A percentile compares a stretch with the other conserved stretches of the same genome.
These are phyloP conservation scores for Parathielavia hyrcaniae DNA, from an alignment of 495 filamentous ascomycete species.

Conservation along the genomic window DNA sequence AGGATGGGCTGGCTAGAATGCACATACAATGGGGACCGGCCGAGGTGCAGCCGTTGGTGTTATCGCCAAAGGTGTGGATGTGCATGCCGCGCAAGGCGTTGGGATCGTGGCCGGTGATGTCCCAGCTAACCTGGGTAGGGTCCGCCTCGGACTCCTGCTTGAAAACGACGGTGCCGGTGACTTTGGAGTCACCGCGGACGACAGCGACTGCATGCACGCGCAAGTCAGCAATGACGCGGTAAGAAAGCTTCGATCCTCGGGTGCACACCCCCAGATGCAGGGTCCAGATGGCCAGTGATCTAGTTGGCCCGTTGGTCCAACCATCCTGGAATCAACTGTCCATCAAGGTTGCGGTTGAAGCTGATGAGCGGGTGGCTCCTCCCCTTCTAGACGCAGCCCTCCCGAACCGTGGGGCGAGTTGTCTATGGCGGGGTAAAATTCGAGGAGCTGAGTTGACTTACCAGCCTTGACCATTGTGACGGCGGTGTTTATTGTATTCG, in stretches of 20 bases:
- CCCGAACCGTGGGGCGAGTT: conserved; percentile 14
- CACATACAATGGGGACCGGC: conserved; percentile 90
- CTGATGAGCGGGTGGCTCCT: background rate
- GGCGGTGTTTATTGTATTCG: conserved; percentile 19
- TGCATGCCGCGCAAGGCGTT: conserved; percentile 96
- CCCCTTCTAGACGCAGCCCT: conserved; percentile 13
- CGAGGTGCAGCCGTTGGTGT: conserved; percentile 98
- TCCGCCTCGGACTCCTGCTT: conserved; percentile 76
- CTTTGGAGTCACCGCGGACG: conserved; percentile 91
- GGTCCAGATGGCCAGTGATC: conserved; percentile 9
- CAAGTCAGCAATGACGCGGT: conserved; percentile 28
- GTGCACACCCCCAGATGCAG: conserved; percentile 6
- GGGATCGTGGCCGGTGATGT: conserved; percentile 87
- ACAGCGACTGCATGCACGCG: conserved; percentile 64
- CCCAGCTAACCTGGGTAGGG: conserved; percentile 81
- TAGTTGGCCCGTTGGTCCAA: conserved; percentile 1
- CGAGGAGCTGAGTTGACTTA: conserved; percentile 46
- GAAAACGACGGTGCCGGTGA: conserved; percentile 88
- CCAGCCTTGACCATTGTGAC: conserved; percentile 91
- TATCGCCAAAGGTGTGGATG: conserved; percentile 98
- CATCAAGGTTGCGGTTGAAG: conserved; percentile 29
- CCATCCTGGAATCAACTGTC: conserved; percentile 8
- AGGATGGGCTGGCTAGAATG: background rate
- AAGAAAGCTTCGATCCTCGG: background rate
- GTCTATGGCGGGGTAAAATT: conserved; percentile 29